phyloP scores from a whole-genome alignment of 2,329 filamentous ascomycete species.

The Phyllosticta ampelicida region DNA sequence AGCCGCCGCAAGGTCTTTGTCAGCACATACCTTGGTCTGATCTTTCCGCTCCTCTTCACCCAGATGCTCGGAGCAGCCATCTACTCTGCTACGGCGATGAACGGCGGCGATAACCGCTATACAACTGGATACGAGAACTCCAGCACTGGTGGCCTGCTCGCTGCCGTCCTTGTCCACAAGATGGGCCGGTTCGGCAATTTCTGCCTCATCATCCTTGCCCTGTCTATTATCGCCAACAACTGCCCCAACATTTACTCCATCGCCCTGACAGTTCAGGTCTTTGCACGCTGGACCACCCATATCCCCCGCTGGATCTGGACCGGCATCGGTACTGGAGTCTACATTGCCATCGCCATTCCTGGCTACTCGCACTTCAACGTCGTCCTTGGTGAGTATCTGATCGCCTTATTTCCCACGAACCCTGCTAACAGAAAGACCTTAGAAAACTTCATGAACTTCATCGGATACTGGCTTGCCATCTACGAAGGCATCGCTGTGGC shows the following conservation, averaged over 20 bases:
- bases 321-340: constrained; percentile 48
- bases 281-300: constrained; percentile 46
- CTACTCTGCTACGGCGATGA: constrained; percentile 50
- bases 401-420: constrained; percentile 5
- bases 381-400: not conserved
- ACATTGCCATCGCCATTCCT: constrained; percentile 59
- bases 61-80: constrained; percentile 63
- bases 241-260: constrained; percentile 59
- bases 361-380: constrained; percentile 39
- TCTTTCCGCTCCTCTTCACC: constrained; percentile 61
- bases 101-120: constrained; percentile 46
- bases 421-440: constrained; percentile 53
- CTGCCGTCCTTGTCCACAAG: constrained; percentile 50
- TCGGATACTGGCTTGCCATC: constrained; percentile 61
- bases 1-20: constrained; percentile 54
- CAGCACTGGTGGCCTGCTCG: constrained; percentile 56
- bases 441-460: constrained; percentile 55
- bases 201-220: constrained; percentile 55
- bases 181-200: constrained; percentile 62
- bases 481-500: constrained; percentile 56
- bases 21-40: constrained; percentile 58
- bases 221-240: constrained; percentile 60
- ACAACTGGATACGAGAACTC: constrained; percentile 43
- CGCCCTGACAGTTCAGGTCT: constrained; percentile 54
- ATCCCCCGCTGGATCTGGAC: constrained; percentile 62